Percentiles rank a stretch among this genome's conserved stretches.
These are phyloP conservation scores for Gossypium trilobum DNA, from an alignment of 441 rosid species.

Conservation along the genomic window DNA sequence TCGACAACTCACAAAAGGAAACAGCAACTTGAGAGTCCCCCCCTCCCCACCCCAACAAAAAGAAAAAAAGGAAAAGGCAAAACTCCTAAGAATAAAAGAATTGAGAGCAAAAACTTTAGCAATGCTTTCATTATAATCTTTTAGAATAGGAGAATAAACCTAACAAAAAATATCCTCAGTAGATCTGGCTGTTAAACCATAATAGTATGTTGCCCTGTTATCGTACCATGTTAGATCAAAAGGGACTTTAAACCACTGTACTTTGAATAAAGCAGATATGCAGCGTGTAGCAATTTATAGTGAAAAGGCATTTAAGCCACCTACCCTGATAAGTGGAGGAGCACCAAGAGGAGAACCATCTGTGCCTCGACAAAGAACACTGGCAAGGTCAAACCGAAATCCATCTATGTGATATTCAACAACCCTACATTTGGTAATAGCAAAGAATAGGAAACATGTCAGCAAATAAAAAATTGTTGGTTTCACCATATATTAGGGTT, in stretches of 20 bases:
- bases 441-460: neutral
- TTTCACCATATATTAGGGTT: neutral
- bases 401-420: slow-evolving; percentile 87
- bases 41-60: neutral
- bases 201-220: neutral
- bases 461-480: neutral
- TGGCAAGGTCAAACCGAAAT: slow-evolving; percentile 88
- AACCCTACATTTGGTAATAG: slow-evolving; percentile 39
- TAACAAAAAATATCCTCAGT: neutral
- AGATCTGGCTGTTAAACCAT: neutral
- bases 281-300: neutral
- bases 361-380: slow-evolving; percentile 83
- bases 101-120: neutral
- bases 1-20: neutral
- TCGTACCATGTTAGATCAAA: slow-evolving; percentile 1
- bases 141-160: neutral
- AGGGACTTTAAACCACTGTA: neutral
- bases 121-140: neutral
- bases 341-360: slow-evolving; percentile 83
- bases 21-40: neutral
- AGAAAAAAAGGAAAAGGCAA: neutral
- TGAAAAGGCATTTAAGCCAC: slow-evolving; percentile 17
- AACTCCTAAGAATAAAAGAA: neutral
- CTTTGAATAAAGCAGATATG: neutral
- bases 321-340: slow-evolving; percentile 72